Conservation (phyloP, 148 eudicot species). For the Polygonum maritimum region DNA sequence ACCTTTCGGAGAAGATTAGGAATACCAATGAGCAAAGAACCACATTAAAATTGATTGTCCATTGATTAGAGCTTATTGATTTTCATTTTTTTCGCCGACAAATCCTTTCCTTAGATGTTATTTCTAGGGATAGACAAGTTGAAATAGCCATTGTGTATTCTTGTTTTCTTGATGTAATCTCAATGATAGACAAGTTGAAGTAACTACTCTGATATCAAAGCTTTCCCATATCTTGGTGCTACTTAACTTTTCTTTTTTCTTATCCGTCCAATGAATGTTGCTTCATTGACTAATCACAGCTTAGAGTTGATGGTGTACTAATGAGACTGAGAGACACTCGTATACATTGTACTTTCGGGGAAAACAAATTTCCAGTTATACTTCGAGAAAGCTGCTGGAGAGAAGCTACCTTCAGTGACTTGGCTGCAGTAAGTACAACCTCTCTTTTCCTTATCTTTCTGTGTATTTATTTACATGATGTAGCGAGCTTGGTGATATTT, state of each 20-base stretch:
- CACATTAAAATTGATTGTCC: not conserved
- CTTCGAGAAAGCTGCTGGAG: conserved; percentile 94
- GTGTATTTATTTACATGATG: not conserved
- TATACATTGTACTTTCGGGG: conserved; percentile 55
- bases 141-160: not conserved
- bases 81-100: not conserved
- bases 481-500: not conserved
- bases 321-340: conserved; percentile 94
- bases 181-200: not conserved
- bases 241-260: not conserved
- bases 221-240: not conserved
- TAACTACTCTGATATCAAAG: not conserved
- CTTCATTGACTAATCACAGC: conserved; percentile 36
- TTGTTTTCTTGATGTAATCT: too few species aligned
- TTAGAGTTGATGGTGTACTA: conserved; percentile 89
- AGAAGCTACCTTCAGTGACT: conserved; percentile 57
- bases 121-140: not conserved
- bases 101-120: not conserved
- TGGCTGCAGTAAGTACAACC: conserved; percentile 56
- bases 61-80: not conserved
- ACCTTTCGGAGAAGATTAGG: not conserved
- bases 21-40: not conserved
- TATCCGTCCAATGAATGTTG: not conserved
- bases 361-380: conserved; percentile 36
- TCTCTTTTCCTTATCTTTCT: not conserved